phyloP scores from a whole-genome alignment of 2,329 filamentous ascomycete genomes.

The Phyllosticta paracitricarpa region DNA sequence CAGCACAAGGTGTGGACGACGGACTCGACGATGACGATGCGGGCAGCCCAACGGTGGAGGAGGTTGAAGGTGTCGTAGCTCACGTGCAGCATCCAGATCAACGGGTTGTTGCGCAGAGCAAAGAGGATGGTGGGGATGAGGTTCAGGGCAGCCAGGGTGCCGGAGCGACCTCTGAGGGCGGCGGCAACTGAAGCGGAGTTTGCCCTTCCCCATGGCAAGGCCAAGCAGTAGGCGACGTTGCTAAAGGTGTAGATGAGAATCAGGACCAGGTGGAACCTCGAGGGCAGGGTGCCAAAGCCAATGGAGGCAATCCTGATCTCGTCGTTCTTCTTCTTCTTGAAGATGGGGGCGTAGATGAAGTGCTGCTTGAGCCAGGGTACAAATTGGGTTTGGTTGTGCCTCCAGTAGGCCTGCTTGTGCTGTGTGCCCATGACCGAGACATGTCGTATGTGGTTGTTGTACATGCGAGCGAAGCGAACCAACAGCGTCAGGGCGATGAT shows the following conservation, averaged over 20 bases:
- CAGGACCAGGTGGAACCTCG: slow-evolving; percentile 65
- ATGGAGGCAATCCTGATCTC: slow-evolving; percentile 61
- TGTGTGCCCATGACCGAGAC: slow-evolving; percentile 34
- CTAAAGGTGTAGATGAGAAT: slow-evolving; percentile 57
- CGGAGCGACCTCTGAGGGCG: slow-evolving; percentile 75
- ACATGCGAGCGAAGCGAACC: slow-evolving; percentile 33
- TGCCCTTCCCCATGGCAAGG: slow-evolving; percentile 49
- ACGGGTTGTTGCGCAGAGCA: slow-evolving; percentile 83
- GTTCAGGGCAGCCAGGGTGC: slow-evolving; percentile 76
- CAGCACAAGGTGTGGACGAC: slow-evolving; percentile 63
- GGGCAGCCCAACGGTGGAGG: slow-evolving; percentile 72
- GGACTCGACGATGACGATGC: slow-evolving; percentile 60
- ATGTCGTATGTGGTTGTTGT: slow-evolving; percentile 35
- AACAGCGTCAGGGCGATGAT: slow-evolving; percentile 27
- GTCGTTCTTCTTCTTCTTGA: slow-evolving; percentile 65
- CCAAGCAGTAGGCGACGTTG: slow-evolving; percentile 68
- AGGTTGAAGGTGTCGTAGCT: slow-evolving; percentile 97
- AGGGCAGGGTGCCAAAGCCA: slow-evolving; percentile 67
- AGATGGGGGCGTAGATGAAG: slow-evolving; percentile 60
- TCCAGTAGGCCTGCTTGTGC: slow-evolving; percentile 36
- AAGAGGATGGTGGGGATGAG: slow-evolving; percentile 86
- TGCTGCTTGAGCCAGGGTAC: slow-evolving; percentile 55
- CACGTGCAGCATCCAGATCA: slow-evolving; percentile 71
- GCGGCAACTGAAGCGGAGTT: slow-evolving; percentile 53
- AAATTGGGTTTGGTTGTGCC: slow-evolving; percentile 32